Conservation (phyloP, 441 rosid genomes). For the Capsella rubella region DNA sequence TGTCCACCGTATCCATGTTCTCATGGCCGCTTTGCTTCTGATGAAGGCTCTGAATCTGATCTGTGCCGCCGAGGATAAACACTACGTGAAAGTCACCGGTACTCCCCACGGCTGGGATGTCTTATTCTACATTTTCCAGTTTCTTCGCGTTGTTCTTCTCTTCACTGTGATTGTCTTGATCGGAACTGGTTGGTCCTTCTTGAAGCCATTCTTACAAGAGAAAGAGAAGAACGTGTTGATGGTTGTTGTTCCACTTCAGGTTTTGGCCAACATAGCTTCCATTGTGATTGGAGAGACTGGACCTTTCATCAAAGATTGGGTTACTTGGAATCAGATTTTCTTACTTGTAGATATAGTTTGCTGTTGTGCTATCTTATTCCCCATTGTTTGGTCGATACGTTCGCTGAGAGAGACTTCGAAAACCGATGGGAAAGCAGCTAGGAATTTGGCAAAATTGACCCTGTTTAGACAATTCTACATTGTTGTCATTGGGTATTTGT, state of each 20-base stretch:
- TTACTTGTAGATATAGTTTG: constrained; percentile 88
- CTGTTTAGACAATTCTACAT: constrained; percentile 91
- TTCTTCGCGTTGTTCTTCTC: constrained; percentile 75
- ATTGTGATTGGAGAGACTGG: constrained; percentile 94
- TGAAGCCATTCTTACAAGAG: constrained; percentile 91
- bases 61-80: constrained; percentile 90
- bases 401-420: constrained; percentile 87
- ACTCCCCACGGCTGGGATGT: constrained; percentile 98
- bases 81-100: constrained; percentile 83
- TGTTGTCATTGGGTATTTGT: constrained; percentile 86
- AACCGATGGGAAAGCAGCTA: constrained; percentile 92
- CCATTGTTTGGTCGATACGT: constrained; percentile 94
- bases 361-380: constrained; percentile 90
- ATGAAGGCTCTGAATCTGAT: constrained; percentile 90
- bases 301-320: constrained; percentile 89
- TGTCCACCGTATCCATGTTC: constrained; percentile 83
- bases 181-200: constrained; percentile 92
- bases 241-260: constrained; percentile 94
- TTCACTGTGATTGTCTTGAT: constrained; percentile 92
- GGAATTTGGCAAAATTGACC: constrained; percentile 82
- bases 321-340: constrained; percentile 92
- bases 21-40: constrained; percentile 76
- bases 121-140: constrained; percentile 86
- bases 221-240: constrained; percentile 91
- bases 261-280: constrained; percentile 84